Percentiles rank a stretch among this genome's conserved stretches.
phyloP scores from a whole-genome alignment of 768 basidiomycete species.

The Leccinum boreale region DNA sequence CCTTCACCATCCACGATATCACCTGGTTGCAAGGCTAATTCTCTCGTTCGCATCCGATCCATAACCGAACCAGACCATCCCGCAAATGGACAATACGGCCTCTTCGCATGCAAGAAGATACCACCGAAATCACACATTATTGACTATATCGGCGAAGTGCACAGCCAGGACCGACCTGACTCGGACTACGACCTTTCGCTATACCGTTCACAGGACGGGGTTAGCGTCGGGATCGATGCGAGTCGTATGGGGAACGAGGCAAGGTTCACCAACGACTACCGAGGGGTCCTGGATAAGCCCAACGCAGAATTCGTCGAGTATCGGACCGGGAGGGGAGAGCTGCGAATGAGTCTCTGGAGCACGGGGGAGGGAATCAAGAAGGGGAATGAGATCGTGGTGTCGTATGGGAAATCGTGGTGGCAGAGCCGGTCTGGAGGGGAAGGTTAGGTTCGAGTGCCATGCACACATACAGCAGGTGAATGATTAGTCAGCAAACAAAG shows the following conservation, averaged over 20 bases:
- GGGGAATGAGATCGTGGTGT: conserved; percentile 83
- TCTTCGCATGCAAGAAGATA: conserved; percentile 77
- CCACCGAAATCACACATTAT: conserved; percentile 63
- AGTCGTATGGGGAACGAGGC: conserved; percentile 77
- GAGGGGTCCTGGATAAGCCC: conserved; percentile 65
- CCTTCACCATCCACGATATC: neutral
- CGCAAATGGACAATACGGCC: conserved; percentile 71
- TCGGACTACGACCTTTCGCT: conserved; percentile 91
- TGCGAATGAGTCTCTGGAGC: conserved; percentile 78
- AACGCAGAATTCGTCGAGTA: conserved; percentile 70
- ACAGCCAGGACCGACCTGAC: conserved; percentile 65
- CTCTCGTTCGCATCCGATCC: conserved; percentile 51
- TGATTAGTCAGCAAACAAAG: conserved; percentile 24
- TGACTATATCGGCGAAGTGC: conserved; percentile 83
- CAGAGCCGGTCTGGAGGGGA: conserved; percentile 24
- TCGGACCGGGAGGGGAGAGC: conserved; percentile 51
- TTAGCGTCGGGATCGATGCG: conserved; percentile 79
- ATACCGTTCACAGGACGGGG: conserved; percentile 51
- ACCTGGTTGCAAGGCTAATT: conserved; percentile 13
- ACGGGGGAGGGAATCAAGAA: conserved; percentile 57
- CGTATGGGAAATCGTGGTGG: conserved; percentile 91
- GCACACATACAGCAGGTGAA: neutral
- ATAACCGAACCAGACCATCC: conserved; percentile 65
- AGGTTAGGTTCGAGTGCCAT: neutral
- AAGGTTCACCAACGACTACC: conserved; percentile 88